Base-by-base conservation (phyloP, 306 rosid genomes). In the Cotoneaster glaucophyllus region DNA sequence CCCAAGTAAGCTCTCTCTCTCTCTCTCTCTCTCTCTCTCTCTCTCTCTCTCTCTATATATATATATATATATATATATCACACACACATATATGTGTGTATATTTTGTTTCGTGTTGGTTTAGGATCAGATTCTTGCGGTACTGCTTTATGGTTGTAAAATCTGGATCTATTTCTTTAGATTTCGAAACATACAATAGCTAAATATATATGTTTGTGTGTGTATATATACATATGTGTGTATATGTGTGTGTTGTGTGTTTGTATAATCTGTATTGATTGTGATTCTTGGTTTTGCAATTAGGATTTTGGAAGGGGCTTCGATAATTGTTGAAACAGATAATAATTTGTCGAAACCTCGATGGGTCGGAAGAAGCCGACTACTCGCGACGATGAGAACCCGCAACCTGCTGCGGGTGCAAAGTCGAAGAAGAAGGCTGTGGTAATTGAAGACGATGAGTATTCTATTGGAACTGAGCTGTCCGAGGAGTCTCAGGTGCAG, bases 331-430 rank as follows among this genome's bases (percentile, higher is more conserved):
- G 17, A 53, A 58, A 10, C 29, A 62, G 39, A 25, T 62, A 0
- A 21, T 26, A 73, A 86, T 84, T 78, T 29, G 77, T 71, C 59
- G 78, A 79, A 50, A 70, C 75, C 48, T 83, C 53, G 12, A 73
- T 95, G 99, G 99, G 97, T 14, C 85, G 83, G 70, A 95, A 95
- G 92, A 95, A 95, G 80, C 87, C 93, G 24, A 74, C 85, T 13
- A 81, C 71, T 11, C 88, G 87, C 24, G 96, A 95, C 25, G 97
- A 92, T 3, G 97, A 89, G 45, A 81, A 80, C 68, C 80, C 72
- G 74, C 80, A 19, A 2, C 62, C 85, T 4, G 80, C 81, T 5
- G 81, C 81, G 1, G 91, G 85, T 25, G 92, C 88, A 11, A 92
- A 95, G 79, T 90, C 88, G 3, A 92, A 90, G 86, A 95, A 95